Evolutionary conservation across 1,139 yeast genomes (phyloP).

Genomic region (Magnusiomyces clavatus): DNA sequence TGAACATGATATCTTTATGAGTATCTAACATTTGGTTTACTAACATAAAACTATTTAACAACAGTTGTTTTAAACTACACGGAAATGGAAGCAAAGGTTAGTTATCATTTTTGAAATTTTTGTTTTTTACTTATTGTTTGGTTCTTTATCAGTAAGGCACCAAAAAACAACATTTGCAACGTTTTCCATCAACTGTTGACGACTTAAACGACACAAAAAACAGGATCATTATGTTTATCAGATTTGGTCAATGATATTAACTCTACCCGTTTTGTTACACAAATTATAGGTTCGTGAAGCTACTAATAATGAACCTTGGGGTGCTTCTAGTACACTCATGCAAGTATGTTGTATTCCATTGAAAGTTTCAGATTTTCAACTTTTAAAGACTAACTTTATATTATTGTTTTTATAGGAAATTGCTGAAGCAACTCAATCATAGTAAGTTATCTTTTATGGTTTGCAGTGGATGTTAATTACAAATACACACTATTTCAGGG

Average conservation of each 20-base stretch:
- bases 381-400: background rate
- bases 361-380: background rate
- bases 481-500: slow-evolving; percentile 5
- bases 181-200: background rate
- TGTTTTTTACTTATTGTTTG: background rate
- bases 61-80: slow-evolving; percentile 82
- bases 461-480: background rate
- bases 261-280: background rate
- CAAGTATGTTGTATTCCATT: slow-evolving; percentile 27
- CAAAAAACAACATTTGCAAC: no score
- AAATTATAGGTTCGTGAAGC: slow-evolving; percentile 58
- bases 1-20: background rate
- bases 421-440: slow-evolving; percentile 89
- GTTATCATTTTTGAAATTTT: slow-evolving; percentile 1
- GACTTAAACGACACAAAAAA: background rate
- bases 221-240: no score
- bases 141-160: no score
- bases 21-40: slow-evolving; percentile 4
- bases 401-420: slow-evolving; percentile 44
- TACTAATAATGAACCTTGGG: slow-evolving; percentile 99
- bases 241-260: no score
- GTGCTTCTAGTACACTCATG: slow-evolving; percentile 90
- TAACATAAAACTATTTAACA: slow-evolving; percentile 19
- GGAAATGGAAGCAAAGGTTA: slow-evolving; percentile 88
- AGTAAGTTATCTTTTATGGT: slow-evolving; percentile 27